Evolutionary conservation across 441 rosid genomes (phyloP).

Genomic region (Viola pubescens): DNA sequence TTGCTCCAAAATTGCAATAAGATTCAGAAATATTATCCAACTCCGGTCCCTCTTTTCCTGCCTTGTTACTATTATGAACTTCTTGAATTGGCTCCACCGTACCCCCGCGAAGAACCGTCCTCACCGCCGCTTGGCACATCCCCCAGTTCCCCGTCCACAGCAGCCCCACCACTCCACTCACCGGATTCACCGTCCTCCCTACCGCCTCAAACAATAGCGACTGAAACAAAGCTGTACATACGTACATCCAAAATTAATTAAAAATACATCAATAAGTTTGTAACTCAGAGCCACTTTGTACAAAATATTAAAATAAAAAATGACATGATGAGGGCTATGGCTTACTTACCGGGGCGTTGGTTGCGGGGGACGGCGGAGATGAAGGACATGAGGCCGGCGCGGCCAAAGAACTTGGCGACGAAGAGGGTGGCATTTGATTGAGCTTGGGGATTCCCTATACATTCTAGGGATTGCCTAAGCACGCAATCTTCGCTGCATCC

Average conservation of each 20-base stretch:
- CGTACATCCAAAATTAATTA: neutral
- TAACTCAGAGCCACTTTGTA: too few species aligned
- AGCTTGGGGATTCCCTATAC: slow-evolving; percentile 34
- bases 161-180: slow-evolving; percentile 41
- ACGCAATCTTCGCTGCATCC: slow-evolving; percentile 40
- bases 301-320: neutral
- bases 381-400: slow-evolving; percentile 45
- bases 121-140: slow-evolving; percentile 36
- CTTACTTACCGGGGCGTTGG: slow-evolving; percentile 35
- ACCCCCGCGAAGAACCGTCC: slow-evolving; percentile 35
- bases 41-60: slow-evolving; percentile 22
- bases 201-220: slow-evolving; percentile 53
- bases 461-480: slow-evolving; percentile 37
- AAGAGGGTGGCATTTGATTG: slow-evolving; percentile 50
- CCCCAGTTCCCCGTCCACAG: slow-evolving; percentile 46
- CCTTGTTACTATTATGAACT: slow-evolving; percentile 1
- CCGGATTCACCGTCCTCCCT: slow-evolving; percentile 43
- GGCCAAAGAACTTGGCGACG: slow-evolving; percentile 52
- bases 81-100: slow-evolving; percentile 35
- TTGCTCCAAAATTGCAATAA: slow-evolving; percentile 5
- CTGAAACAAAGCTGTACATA: slow-evolving; percentile 31
- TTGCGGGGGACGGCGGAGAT: slow-evolving; percentile 33
- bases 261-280: neutral
- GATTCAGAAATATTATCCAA: slow-evolving; percentile 26
- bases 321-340: neutral